Evolutionary conservation across 495 filamentous ascomycete species (phyloP).

Genomic region (Staphylotrichum longicolle): DNA sequence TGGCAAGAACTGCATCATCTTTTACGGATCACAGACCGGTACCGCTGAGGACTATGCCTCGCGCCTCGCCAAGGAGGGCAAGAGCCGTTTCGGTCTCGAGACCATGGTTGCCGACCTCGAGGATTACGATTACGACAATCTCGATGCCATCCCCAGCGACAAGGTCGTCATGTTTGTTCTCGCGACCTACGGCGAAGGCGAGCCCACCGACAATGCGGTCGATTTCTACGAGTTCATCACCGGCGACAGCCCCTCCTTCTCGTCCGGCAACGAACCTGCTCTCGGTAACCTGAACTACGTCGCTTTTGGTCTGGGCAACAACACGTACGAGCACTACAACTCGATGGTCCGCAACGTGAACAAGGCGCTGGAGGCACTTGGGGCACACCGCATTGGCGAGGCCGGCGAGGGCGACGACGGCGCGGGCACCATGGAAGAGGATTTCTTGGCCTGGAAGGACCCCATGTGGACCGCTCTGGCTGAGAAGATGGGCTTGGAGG

Average conservation of each 20-base stretch:
- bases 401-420: slow-evolving; percentile 97
- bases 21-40: slow-evolving; percentile 97
- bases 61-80: slow-evolving; percentile 94
- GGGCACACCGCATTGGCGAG: slow-evolving; percentile 76
- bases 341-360: slow-evolving; percentile 93
- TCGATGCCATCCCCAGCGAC: slow-evolving; percentile 83
- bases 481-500: slow-evolving; percentile 80
- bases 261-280: slow-evolving; percentile 71
- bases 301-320: slow-evolving; percentile 94
- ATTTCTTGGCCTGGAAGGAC: slow-evolving; percentile 99
- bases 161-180: slow-evolving; percentile 94
- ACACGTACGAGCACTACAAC: slow-evolving; percentile 99
- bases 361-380: slow-evolving; percentile 72
- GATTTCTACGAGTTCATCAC: slow-evolving; percentile 98
- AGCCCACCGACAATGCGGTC: slow-evolving; percentile 97
- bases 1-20: slow-evolving; percentile 95
- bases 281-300: slow-evolving; percentile 88
- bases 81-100: slow-evolving; percentile 92
- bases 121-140: slow-evolving; percentile 95
- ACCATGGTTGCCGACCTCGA: slow-evolving; percentile 98
- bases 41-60: slow-evolving; percentile 99
- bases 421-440: slow-evolving; percentile 99
- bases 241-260: slow-evolving; percentile 76
- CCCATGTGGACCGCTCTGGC: slow-evolving; percentile 92
- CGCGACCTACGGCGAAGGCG: slow-evolving; percentile 96